Conservation (phyloP, 441 rosid genomes). For the Gossypium davidsonii region DNA sequence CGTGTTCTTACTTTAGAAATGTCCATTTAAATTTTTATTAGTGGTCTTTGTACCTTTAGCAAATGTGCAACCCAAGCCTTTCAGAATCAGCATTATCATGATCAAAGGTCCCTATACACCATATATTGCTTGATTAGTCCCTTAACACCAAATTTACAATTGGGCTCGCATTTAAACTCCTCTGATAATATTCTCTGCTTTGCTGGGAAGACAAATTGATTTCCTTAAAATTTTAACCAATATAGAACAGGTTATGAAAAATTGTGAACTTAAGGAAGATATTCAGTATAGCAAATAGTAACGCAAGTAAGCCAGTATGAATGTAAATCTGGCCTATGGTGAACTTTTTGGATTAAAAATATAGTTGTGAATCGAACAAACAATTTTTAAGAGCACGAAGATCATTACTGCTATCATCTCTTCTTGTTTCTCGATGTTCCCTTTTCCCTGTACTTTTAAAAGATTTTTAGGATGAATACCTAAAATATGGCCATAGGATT, state of each 20-base stretch:
- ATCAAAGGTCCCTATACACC: background rate
- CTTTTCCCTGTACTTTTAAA: background rate
- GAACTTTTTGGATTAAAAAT: too few species aligned
- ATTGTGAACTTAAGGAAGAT: background rate
- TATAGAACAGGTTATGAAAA: background rate
- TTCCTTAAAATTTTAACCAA: background rate
- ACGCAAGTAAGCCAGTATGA: background rate
- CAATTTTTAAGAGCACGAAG: background rate
- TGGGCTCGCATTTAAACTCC: background rate
- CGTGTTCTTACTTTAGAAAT: background rate
- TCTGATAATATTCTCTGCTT: background rate
- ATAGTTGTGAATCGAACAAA: too few species aligned
- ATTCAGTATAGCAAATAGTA: background rate
- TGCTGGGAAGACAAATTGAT: background rate
- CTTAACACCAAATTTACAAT: background rate
- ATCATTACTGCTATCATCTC: background rate
- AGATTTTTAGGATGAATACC: background rate
- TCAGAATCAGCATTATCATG: background rate
- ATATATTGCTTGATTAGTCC: background rate
- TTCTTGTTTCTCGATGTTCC: background rate
- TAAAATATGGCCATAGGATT: background rate
- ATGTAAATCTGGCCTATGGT: too few species aligned
- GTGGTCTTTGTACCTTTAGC: too few species aligned
- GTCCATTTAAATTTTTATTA: background rate
- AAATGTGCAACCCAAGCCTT: too few species aligned